Percentiles rank a stretch among this genome's conserved stretches.
phyloP scores from a whole-genome alignment of 768 basidiomycete genomes.

The Tylopilus plumbeoviolaceoides region DNA sequence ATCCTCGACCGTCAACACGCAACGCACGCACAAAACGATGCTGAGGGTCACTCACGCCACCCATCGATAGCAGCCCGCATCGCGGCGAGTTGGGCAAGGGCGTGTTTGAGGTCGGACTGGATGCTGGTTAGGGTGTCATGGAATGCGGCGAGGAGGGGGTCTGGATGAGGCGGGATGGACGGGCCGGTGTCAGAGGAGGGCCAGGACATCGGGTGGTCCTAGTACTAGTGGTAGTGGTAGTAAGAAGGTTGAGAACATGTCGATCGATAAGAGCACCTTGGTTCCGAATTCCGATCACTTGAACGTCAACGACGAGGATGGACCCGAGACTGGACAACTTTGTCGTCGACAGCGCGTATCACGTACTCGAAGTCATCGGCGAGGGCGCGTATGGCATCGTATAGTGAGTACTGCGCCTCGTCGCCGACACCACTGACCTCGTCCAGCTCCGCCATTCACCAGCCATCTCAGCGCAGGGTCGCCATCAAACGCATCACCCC shows the following conservation, averaged over 20 bases:
- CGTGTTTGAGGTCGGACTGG: too few relatives aligned
- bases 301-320: slow-evolving; percentile 7
- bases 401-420: slow-evolving; percentile 37
- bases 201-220: not conserved
- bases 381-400: slow-evolving; percentile 97
- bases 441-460: slow-evolving; percentile 67
- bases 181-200: not conserved
- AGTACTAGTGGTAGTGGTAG: not conserved
- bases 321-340: slow-evolving; percentile 41
- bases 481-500: slow-evolving; percentile 96
- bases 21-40: too few relatives aligned
- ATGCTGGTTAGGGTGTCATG: too few relatives aligned
- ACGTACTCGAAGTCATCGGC: slow-evolving; percentile 80
- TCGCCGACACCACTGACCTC: not conserved
- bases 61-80: too few relatives aligned
- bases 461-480: slow-evolving; percentile 75
- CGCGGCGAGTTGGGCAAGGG: too few relatives aligned
- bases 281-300: slow-evolving; percentile 23
- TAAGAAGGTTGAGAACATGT: too few relatives aligned
- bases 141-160: not conserved
- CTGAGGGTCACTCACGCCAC: too few relatives aligned
- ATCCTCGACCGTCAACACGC: not conserved
- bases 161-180: not conserved
- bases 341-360: slow-evolving; percentile 54
- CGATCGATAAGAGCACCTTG: not conserved